Evolutionary conservation across 257 asterid species (phyloP), one percentile per base, ranked within the genome.

Genomic region (Hygrophila difformis): DNA sequence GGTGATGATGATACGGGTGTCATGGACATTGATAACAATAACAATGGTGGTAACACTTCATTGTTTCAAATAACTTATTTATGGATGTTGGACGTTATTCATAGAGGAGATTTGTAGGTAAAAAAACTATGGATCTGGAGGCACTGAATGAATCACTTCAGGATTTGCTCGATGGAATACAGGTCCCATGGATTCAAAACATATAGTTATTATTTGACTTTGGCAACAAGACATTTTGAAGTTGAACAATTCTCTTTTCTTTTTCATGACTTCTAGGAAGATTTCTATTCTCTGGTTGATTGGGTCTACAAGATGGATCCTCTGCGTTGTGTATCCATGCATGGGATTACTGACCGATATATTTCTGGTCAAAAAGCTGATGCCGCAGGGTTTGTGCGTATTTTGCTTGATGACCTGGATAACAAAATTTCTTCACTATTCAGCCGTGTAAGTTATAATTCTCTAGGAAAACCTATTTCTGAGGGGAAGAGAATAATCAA

Each of bases 271-370:
- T 23, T 49, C 24, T 64, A 91, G 99, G 99, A 91, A 65, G 96
- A 91, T 64, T 86, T 91, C 70, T 91, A 70, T 76, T 85, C 85
- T 53, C 79, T 91, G 69, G 83, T 91, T 59, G 99, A 91, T 57
- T 91, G 99, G 99, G 96, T 93, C n/a, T 65, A 75, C 68, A 91
- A 91, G 77, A 78, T 82, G 40, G 99, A 91, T 68, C 93, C 99
- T 67, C 67, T 91, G 64, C 89, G 93, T 39, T 78, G 95, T 69
- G 82, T 91, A 72, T 86, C 99, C 42, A 86, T 91, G 99, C 93
- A 86, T 49, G 95, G 99, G 67, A 82, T 79, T 47, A 86, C 99
- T 18, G 96, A 91, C 45, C 79, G 83, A 9, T 86, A 78, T 70
- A 83, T 91, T 61, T 87, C 96, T 68, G 82, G 87, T 58, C 91